Base-by-base conservation (phyloP, 2,329 filamentous ascomycete genomes). In the Ceratocystis harringtonii region DNA sequence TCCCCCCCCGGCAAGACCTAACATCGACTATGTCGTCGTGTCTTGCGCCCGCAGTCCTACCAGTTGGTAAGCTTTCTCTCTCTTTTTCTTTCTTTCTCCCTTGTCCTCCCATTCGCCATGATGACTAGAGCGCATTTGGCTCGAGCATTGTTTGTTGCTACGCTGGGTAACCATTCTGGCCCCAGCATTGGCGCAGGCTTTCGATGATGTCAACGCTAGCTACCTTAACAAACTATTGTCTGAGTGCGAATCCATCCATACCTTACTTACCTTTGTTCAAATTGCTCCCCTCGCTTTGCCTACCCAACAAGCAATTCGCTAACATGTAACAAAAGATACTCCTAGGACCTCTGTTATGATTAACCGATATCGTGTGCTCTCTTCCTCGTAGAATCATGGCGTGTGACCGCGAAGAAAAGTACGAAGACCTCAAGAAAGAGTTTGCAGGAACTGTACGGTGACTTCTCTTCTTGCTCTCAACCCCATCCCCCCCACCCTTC, bases 41-140 rank as follows among this genome's bases (percentile, higher is more conserved):
- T 25, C 43, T 61, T 62, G 63, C 50, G 66, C 60, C 66, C 63
- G 66, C 66, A 67, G 66, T 67, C 44, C 62, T 61, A 69, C 69
- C 70, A 69, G 68, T 71, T 74, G 74, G 77, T 79, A 75, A 76
- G 77, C 73, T 52, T 61, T 52, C 48, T 19, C 45, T 64, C 64
- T 30, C 30, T 63, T 57, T 68, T 61, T 48, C 22, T 1, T 15
- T 48, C 48, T 52, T 66, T 68, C 65, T 41, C 66, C 61, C 61
- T 57, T 52, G 63, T 61, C 64, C 50, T 62, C 67, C 68, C 66
- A 66, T 65, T 67, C 71, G 76, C 69, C 75, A 91, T 95, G 92
- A 97, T 97, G 92, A 97, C 92, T 90, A 92, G 92, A 97, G 92
- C 92, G 92, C 92, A 97, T 97, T 97, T 97, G 92, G 92, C 92